Percentiles rank a stretch among this genome's conserved stretches.
Conservation (phyloP, 164 flowering plant genomes). For the Vitis amurensis region DNA sequence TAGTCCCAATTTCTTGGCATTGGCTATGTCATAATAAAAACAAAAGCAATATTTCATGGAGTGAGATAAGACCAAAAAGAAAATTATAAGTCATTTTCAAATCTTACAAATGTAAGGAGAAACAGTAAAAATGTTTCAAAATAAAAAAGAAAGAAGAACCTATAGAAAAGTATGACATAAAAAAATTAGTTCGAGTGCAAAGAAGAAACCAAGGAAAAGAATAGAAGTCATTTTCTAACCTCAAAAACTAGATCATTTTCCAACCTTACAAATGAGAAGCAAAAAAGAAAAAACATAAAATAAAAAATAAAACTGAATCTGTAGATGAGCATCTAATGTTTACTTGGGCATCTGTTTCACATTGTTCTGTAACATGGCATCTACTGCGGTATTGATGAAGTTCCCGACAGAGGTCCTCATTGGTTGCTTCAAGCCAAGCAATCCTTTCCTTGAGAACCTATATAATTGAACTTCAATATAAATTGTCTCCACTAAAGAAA, state of each 20-base stretch:
- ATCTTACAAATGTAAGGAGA: too few species aligned
- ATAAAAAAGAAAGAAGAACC: too few species aligned
- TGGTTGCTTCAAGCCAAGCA: conserved; percentile 92
- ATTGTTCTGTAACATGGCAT: conserved; percentile 42
- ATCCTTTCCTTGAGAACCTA: conserved; percentile 88
- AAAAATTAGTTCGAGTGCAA: background rate
- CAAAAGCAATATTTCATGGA: too few species aligned
- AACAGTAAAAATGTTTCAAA: too few species aligned
- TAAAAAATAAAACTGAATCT: background rate
- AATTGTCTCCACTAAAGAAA: background rate
- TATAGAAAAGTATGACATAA: too few species aligned
- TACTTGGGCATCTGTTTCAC: conserved; percentile 60
- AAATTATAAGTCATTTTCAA: too few species aligned
- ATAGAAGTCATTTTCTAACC: background rate
- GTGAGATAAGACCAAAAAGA: too few species aligned
- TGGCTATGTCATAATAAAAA: too few species aligned
- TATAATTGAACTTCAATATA: conserved; percentile 7
- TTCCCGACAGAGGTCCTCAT: conserved; percentile 82
- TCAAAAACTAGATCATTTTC: background rate
- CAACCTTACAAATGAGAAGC: background rate
- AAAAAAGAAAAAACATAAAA: background rate
- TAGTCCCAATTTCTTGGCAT: too few species aligned
- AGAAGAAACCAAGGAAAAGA: background rate
- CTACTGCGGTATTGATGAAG: conserved; percentile 75
- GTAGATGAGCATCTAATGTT: background rate